Percentiles rank a stretch among this genome's conserved stretches.
phyloP scores from a whole-genome alignment of 768 basidiomycete species.

The Russula emetica region DNA sequence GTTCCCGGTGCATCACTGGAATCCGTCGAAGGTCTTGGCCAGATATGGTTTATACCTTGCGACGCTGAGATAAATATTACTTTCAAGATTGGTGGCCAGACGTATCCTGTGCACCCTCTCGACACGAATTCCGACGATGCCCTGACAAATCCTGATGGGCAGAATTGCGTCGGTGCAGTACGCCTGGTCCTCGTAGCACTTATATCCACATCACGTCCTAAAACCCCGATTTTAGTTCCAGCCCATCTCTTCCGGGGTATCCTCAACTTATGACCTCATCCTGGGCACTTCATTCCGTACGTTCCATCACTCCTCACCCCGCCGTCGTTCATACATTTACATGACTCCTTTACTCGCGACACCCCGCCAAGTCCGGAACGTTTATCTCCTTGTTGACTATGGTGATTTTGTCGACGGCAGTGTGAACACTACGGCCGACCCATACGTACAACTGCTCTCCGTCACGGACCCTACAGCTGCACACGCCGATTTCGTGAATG shows the following conservation, averaged over 20 bases:
- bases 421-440: neutral
- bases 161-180: conserved; percentile 35
- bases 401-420: neutral
- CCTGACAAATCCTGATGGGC: conserved; percentile 31
- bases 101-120: conserved; percentile 37
- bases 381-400: neutral
- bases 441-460: neutral
- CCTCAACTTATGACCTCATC: conserved; percentile 31
- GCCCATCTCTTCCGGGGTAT: conserved; percentile 31
- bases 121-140: conserved; percentile 30
- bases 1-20: conserved; percentile 34
- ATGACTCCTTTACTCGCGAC: neutral
- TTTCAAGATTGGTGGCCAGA: conserved; percentile 35
- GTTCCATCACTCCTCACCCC: conserved; percentile 21
- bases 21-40: conserved; percentile 22
- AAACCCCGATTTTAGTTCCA: conserved; percentile 31
- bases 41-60: conserved; percentile 36
- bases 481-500: neutral
- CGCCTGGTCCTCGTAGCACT: conserved; percentile 3
- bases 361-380: neutral
- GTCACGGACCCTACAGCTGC: neutral
- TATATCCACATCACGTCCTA: neutral
- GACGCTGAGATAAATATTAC: conserved; percentile 35
- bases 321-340: neutral
- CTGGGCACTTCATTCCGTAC: conserved; percentile 39